Percentiles rank a stretch among this genome's conserved stretches.
These are phyloP conservation scores for Casaregolazyma suthepensis DNA, from an alignment of 1,139 yeast species.

Conservation along the genomic window DNA sequence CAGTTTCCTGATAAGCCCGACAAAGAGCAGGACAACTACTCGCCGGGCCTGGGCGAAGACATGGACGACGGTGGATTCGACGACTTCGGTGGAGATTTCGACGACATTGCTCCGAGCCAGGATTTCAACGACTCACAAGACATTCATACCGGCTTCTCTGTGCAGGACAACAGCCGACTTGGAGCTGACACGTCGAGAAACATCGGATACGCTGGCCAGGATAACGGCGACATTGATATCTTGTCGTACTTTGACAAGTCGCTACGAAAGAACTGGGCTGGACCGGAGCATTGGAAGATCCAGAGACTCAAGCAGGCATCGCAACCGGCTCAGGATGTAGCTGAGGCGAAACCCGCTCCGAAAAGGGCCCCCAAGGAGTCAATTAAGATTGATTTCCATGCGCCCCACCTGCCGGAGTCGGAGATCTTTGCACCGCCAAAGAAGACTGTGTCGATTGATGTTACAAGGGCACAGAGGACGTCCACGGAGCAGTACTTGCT, in stretches of 20 bases:
- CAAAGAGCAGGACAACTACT: conserved; percentile 14
- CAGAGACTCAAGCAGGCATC: conserved; percentile 44
- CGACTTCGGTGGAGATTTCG: conserved; percentile 16
- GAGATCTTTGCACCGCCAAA: conserved; percentile 47
- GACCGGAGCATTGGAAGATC: conserved; percentile 93
- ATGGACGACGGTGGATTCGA: conserved; percentile 18
- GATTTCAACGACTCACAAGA: conserved; percentile 18
- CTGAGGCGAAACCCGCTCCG: conserved; percentile 16
- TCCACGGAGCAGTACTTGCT: conserved; percentile 44
- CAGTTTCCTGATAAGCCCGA: conserved; percentile 19
- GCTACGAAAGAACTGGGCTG: conserved; percentile 73
- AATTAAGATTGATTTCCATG: conserved; percentile 46
- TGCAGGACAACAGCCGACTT: not conserved
- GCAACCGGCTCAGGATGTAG: conserved; percentile 15
- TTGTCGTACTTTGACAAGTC: conserved; percentile 76
- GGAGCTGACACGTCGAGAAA: not conserved
- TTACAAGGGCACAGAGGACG: conserved; percentile 41
- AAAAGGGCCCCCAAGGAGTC: conserved; percentile 28
- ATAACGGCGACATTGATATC: conserved; percentile 51
- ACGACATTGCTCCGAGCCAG: not conserved
- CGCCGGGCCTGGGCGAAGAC: conserved; percentile 12
- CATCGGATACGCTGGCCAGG: conserved; percentile 8
- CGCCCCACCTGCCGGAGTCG: conserved; percentile 40
- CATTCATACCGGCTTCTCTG: conserved; percentile 22
- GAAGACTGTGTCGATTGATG: conserved; percentile 29